Percentiles rank a stretch among this genome's conserved stretches.
Evolutionary conservation across 179 eudicot genomes (phyloP).

Genomic region (Silene coronaria): DNA sequence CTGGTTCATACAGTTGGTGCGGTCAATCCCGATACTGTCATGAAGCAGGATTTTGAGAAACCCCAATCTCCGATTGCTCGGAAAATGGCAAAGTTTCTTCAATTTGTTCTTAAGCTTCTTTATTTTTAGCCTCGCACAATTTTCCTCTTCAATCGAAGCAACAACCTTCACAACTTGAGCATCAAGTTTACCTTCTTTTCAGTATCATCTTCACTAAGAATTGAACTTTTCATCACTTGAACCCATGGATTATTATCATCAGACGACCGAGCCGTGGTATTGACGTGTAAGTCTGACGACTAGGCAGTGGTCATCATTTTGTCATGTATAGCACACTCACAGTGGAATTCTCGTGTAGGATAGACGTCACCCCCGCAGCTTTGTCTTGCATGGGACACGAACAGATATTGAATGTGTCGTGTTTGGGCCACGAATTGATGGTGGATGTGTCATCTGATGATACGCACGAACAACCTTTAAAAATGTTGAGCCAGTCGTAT

Average conservation of each 20-base stretch:
- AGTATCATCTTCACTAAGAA: conserved; percentile 5
- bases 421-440: too few species aligned
- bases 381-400: too few species aligned
- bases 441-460: too few species aligned
- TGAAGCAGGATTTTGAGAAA: neutral
- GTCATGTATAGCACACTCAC: too few species aligned
- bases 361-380: too few species aligned
- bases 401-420: too few species aligned
- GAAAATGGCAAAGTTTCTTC: conserved; percentile 29
- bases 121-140: conserved; percentile 23
- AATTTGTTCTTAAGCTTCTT: conserved; percentile 28
- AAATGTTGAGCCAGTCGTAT: too few species aligned
- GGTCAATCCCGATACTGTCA: neutral
- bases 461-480: too few species aligned
- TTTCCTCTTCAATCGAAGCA: neutral
- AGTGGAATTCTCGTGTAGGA: too few species aligned
- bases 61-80: conserved; percentile 19
- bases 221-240: conserved; percentile 26
- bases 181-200: conserved; percentile 12
- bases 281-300: too few species aligned
- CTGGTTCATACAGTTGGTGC: neutral
- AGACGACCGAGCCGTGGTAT: too few species aligned
- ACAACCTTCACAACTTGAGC: conserved; percentile 25
- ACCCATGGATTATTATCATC: conserved; percentile 11
- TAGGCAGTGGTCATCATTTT: too few species aligned